Evolutionary conservation across 345 rosid genomes (phyloP).

Genomic region (Camelina sativa): DNA sequence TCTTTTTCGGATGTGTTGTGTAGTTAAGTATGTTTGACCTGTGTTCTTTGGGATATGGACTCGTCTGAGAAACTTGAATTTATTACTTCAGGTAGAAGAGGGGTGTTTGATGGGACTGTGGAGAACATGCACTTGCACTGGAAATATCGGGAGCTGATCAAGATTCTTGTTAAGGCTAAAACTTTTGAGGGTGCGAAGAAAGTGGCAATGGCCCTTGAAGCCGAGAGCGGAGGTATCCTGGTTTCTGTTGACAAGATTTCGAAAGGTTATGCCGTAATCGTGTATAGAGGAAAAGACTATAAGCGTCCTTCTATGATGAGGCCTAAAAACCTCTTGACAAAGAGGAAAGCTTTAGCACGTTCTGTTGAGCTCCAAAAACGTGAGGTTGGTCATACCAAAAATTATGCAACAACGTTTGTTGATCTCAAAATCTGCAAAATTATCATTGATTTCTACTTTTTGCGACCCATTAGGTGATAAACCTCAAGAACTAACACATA

Average conservation of each 20-base stretch:
- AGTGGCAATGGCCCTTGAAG: slow-evolving; percentile 89
- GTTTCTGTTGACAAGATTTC: slow-evolving; percentile 91
- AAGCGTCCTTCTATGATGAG: slow-evolving; percentile 77
- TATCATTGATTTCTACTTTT: slow-evolving; percentile 4
- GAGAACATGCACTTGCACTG: slow-evolving; percentile 99
- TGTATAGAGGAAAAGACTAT: slow-evolving; percentile 86
- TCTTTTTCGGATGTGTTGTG: slow-evolving; percentile 4
- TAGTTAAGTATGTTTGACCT: slow-evolving; percentile 1
- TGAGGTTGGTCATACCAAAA: slow-evolving; percentile 53
- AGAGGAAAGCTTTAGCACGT: slow-evolving; percentile 97
- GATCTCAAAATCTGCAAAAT: slow-evolving; percentile 6
- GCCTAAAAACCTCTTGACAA: slow-evolving; percentile 89
- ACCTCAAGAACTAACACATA: not conserved
- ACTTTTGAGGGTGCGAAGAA: slow-evolving; percentile 78
- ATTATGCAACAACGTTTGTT: slow-evolving; percentile 2
- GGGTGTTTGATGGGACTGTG: slow-evolving; percentile 93
- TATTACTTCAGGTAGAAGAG: slow-evolving; percentile 78
- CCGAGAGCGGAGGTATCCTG: slow-evolving; percentile 91
- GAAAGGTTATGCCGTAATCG: slow-evolving; percentile 87
- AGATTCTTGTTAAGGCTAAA: slow-evolving; percentile 77
- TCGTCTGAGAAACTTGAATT: slow-evolving; percentile 34
- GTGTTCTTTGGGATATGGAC: slow-evolving; percentile 20
- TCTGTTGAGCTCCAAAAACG: slow-evolving; percentile 92
- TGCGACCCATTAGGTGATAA: slow-evolving; percentile 3
- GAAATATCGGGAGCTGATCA: slow-evolving; percentile 90